Percentiles rank a stretch among this genome's conserved stretches.
Evolutionary conservation across 1,284 basidiomycete genomes (phyloP).

Genomic region (Mycosarcoma mackinlayi): DNA sequence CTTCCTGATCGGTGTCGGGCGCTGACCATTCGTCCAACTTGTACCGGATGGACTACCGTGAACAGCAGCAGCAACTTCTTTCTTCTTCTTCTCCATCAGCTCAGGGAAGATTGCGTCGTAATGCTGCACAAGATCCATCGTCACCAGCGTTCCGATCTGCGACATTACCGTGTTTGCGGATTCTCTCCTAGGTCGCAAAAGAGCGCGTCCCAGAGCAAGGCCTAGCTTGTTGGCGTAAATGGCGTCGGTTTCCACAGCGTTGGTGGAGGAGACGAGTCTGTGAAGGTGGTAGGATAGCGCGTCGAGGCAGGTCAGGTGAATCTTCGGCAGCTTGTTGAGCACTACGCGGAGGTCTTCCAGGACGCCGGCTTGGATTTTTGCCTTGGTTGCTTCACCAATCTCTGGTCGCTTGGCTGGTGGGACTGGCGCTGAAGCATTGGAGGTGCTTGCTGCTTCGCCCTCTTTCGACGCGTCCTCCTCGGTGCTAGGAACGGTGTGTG

Average conservation of each 20-base stretch:
- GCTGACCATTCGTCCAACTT: conserved; percentile 11
- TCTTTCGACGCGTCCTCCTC: conserved; percentile 12
- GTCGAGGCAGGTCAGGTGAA: conserved; percentile 85
- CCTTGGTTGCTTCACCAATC: conserved; percentile 79
- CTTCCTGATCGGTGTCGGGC: conserved; percentile 82
- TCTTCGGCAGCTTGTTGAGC: conserved; percentile 79
- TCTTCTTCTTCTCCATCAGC: conserved; percentile 83
- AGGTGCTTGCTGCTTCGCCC: neutral
- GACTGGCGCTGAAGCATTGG: neutral
- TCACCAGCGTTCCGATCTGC: conserved; percentile 77
- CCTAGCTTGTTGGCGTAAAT: conserved; percentile 86
- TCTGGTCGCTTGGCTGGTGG: conserved; percentile 74
- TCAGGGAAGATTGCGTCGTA: conserved; percentile 82
- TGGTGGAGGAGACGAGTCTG: conserved; percentile 76
- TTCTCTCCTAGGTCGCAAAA: conserved; percentile 84
- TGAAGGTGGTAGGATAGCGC: conserved; percentile 81
- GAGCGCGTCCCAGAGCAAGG: conserved; percentile 83
- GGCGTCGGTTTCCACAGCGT: conserved; percentile 75
- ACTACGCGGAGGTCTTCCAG: conserved; percentile 76
- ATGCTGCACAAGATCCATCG: conserved; percentile 81
- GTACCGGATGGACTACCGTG: conserved; percentile 7
- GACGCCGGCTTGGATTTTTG: conserved; percentile 74
- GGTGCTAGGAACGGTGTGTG: conserved; percentile 6
- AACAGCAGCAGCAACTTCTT: conserved; percentile 71
- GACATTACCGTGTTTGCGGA: conserved; percentile 83